Base-by-base conservation (phyloP, 495 filamentous ascomycete genomes). In the Daldinia loculata region DNA sequence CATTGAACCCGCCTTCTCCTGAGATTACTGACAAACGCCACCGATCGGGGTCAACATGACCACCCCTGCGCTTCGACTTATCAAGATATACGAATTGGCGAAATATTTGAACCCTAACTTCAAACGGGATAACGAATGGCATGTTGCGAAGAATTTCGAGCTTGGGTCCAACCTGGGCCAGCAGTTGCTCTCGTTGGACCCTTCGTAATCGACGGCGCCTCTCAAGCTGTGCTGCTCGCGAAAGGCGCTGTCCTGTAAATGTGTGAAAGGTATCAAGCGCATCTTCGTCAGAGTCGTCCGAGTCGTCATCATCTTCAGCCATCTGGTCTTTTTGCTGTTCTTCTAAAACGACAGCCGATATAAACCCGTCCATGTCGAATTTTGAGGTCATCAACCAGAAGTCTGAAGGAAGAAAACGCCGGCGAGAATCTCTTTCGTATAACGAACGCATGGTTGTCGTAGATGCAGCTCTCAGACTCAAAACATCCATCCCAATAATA, bases 301-400 rank as follows among this genome's bases (percentile, higher is more conserved):
- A 24, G 26, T 76, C 67, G 48, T 74, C 61, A 34, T 77, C 70
- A 39, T 78, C 66, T 39, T 80, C 74, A 60, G 63, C 57, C 61
- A 68, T 50, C 30, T 71, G 51, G 30, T 74, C 67, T 63, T 92
- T 87, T 63, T 87, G 89, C 78, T 97, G 90, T 76, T 98, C 94
- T 78, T 99, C 95, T 50, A 87, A 81, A 5, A 98, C 92, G 2
- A 99, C 96, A 6, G 91, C 88, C 15, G 88, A 82, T 55, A 97
- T 94, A 69, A 99, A 98, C 0, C 90, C 88, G 45, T 92, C 90
- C 93, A 98, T 97, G 72, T 97, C 91, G 69, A 98, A 93, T 17
- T 89, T 90, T 30, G 88, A 88, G 1, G 91, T 96, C 95, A 98
- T 98, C 38, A 99, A 82, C 95, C 96, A 99, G 72, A 97, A 94